These are phyloP conservation scores for Pseudocercospora vitis DNA, from an alignment of 2,329 filamentous ascomycete species.

Conservation along the genomic window DNA sequence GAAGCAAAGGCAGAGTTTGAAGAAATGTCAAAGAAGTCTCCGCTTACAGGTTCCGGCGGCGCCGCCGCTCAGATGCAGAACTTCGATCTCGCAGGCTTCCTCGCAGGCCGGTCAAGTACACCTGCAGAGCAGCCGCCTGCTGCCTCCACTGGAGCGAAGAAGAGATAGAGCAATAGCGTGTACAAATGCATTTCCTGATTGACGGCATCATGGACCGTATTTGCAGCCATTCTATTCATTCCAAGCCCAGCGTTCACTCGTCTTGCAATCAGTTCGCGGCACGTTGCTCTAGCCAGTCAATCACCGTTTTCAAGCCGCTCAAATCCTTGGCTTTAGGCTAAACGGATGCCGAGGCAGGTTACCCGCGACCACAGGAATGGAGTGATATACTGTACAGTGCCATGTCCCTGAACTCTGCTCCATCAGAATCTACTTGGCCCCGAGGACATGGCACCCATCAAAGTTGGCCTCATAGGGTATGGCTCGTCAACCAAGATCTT, in stretches of 20 bases:
- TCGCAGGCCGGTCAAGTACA: slow-evolving; percentile 55
- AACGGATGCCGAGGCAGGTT: slow-evolving; percentile 9
- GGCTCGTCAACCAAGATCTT: slow-evolving; percentile 52
- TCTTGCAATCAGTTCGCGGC: no score
- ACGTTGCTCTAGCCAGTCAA: neutral
- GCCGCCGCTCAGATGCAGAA: slow-evolving; percentile 59
- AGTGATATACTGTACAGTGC: neutral
- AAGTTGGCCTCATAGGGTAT: slow-evolving; percentile 54
- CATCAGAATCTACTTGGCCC: neutral
- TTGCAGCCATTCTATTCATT: neutral
- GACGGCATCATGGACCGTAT: neutral
- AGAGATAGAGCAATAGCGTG: slow-evolving; percentile 20
- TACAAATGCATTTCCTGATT: neutral
- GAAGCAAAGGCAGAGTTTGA: slow-evolving; percentile 92
- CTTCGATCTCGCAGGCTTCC: slow-evolving; percentile 68
- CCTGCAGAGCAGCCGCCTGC: slow-evolving; percentile 13
- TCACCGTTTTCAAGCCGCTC: neutral
- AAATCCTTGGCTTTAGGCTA: slow-evolving; percentile 13
- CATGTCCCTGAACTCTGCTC: neutral
- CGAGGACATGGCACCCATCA: slow-evolving; percentile 39
- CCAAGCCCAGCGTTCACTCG: neutral
- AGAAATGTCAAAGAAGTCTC: slow-evolving; percentile 76
- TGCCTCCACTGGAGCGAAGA: slow-evolving; percentile 22
- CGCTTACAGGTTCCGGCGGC: slow-evolving; percentile 47
- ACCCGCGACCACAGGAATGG: neutral